Percentiles rank a stretch among this genome's conserved stretches.
Conservation (phyloP, 2,329 filamentous ascomycete species). For the Pseudogymnoascus sp. region DNA sequence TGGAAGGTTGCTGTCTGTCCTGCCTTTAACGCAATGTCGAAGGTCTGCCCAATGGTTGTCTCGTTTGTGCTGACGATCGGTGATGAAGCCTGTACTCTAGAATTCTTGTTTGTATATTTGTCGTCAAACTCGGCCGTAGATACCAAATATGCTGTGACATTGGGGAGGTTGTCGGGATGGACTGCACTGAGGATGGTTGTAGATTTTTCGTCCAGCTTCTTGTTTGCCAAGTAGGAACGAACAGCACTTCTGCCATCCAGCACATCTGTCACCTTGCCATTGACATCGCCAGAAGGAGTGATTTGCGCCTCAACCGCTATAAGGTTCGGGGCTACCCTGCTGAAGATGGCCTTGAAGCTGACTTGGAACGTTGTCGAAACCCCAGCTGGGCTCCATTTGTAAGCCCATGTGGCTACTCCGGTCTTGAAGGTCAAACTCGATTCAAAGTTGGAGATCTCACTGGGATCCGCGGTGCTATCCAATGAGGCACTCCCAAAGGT, state of each 20-base stretch:
- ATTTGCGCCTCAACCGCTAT: conserved; percentile 49
- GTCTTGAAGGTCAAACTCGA: conserved; percentile 56
- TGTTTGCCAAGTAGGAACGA: conserved; percentile 51
- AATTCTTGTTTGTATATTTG: conserved; percentile 31
- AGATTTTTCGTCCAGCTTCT: conserved; percentile 43
- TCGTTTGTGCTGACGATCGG: conserved; percentile 47
- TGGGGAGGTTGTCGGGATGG: conserved; percentile 50
- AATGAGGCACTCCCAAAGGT: conserved; percentile 49
- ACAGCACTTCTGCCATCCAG: conserved; percentile 63
- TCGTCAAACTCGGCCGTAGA: conserved; percentile 38
- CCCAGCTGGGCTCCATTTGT: conserved; percentile 54
- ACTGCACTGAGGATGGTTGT: conserved; percentile 58
- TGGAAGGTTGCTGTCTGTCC: conserved; percentile 48
- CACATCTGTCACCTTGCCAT: conserved; percentile 57
- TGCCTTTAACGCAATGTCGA: conserved; percentile 44
- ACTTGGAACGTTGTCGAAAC: conserved; percentile 46
- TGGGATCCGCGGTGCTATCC: conserved; percentile 51
- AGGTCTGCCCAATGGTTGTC: conserved; percentile 58
- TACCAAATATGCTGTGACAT: conserved; percentile 56
- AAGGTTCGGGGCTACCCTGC: conserved; percentile 26
- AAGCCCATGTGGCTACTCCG: conserved; percentile 57
- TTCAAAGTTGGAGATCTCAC: conserved; percentile 52
- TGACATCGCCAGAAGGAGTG: conserved; percentile 43
- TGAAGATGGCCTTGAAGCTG: conserved; percentile 54
- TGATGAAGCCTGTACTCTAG: conserved; percentile 20